Percentiles rank a stretch among this genome's conserved stretches.
phyloP scores from a whole-genome alignment of 2,329 filamentous ascomycete species.

The Tolypocladium amazonense region DNA sequence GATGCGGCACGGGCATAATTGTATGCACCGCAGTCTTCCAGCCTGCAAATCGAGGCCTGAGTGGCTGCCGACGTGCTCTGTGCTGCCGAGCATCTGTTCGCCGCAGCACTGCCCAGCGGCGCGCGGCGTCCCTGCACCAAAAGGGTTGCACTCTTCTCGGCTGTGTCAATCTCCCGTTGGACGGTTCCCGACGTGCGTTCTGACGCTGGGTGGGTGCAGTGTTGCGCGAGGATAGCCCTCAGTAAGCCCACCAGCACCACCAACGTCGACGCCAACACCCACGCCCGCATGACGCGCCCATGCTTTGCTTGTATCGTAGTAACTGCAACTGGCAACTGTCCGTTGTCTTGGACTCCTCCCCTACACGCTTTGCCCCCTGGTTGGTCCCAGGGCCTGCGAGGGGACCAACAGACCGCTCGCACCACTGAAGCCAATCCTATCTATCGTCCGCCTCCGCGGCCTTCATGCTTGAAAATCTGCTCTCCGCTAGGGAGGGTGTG shows the following conservation, averaged over 20 bases:
- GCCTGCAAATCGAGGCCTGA: not conserved
- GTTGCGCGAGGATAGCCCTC: not conserved
- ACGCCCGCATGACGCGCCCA: not conserved
- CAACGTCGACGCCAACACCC: not conserved
- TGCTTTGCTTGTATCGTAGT: not conserved
- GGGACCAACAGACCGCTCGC: not conserved
- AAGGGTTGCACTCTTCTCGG: not conserved
- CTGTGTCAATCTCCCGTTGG: not conserved
- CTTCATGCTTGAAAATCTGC: not conserved
- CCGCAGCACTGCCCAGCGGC: not conserved
- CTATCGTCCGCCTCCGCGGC: not conserved
- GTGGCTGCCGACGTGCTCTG: not conserved
- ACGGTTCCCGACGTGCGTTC: not conserved
- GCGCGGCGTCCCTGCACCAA: not conserved
- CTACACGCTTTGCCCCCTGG: not conserved
- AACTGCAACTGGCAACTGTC: not conserved
- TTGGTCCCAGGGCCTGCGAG: not conserved
- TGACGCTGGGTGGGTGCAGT: not conserved
- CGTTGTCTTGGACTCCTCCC: not conserved
- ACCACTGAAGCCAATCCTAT: not conserved
- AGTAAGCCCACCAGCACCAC: not conserved
- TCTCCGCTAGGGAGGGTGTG: not conserved
- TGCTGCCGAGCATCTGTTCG: not conserved
- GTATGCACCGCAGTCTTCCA: not conserved
- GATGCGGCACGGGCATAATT: not conserved